phyloP scores from a whole-genome alignment of 2,329 filamentous ascomycete species.

The Talaromyces sp. region DNA sequence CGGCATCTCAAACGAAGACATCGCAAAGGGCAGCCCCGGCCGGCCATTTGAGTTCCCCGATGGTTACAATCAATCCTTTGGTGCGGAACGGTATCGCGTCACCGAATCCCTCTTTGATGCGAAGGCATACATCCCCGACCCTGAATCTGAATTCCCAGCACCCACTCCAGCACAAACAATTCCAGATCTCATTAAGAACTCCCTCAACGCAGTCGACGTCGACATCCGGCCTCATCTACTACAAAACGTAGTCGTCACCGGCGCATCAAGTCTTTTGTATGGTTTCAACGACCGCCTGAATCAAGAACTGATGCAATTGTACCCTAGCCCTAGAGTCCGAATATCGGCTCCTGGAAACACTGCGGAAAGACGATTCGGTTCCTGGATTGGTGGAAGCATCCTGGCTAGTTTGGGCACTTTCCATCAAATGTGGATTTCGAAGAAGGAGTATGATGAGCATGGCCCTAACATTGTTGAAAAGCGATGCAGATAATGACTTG shows the following conservation, averaged over 20 bases:
- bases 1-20: slow-evolving; percentile 66
- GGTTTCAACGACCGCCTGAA: slow-evolving; percentile 89
- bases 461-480: slow-evolving; percentile 88
- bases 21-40: slow-evolving; percentile 65
- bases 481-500: slow-evolving; percentile 68
- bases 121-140: slow-evolving; percentile 59
- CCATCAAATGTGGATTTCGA: slow-evolving; percentile 98
- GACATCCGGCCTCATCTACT: slow-evolving; percentile 80
- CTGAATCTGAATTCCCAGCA: slow-evolving; percentile 42
- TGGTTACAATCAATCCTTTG: slow-evolving; percentile 93
- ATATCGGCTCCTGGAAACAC: slow-evolving; percentile 81
- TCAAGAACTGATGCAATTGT: slow-evolving; percentile 73
- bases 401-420: slow-evolving; percentile 92
- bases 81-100: slow-evolving; percentile 76
- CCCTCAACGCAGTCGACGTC: slow-evolving; percentile 75
- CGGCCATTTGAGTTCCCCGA: slow-evolving; percentile 96
- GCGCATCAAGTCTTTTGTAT: slow-evolving; percentile 78
- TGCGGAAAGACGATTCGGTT: slow-evolving; percentile 82
- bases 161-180: slow-evolving; percentile 73
- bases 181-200: slow-evolving; percentile 71
- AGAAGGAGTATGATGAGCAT: slow-evolving; percentile 96
- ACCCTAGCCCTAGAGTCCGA: slow-evolving; percentile 79
- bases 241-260: slow-evolving; percentile 86
- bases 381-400: slow-evolving; percentile 96
- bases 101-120: slow-evolving; percentile 91